phyloP scores from a whole-genome alignment of 2,329 filamentous ascomycete genomes.

The Colletotrichum tofieldiae region DNA sequence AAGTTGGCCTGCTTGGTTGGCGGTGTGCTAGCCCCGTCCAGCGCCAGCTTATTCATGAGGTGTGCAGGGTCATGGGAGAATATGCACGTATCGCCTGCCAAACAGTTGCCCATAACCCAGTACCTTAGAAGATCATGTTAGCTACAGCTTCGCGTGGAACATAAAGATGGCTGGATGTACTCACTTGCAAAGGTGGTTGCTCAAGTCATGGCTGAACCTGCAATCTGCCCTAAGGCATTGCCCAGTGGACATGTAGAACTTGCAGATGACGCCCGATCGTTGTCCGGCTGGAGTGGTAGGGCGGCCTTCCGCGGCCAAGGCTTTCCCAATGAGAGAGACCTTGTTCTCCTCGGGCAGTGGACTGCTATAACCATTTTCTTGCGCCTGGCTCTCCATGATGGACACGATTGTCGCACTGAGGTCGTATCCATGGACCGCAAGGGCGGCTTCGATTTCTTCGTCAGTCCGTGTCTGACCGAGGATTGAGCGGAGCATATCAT shows the following conservation, averaged over 20 bases:
- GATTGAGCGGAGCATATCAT: slow-evolving; percentile 97
- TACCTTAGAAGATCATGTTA: slow-evolving; percentile 71
- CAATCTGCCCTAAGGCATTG: slow-evolving; percentile 96
- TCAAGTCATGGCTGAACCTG: slow-evolving; percentile 96
- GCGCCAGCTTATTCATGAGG: slow-evolving; percentile 83
- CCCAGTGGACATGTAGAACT: slow-evolving; percentile 96
- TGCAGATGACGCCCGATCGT: slow-evolving; percentile 93
- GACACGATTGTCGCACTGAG: slow-evolving; percentile 91
- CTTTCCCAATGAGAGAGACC: slow-evolving; percentile 89
- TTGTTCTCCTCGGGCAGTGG: slow-evolving; percentile 68
- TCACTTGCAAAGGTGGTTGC: slow-evolving; percentile 98
- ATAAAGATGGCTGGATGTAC: slow-evolving; percentile 56
- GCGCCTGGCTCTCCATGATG: slow-evolving; percentile 82
- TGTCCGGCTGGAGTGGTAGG: slow-evolving; percentile 83
- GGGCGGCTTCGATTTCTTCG: slow-evolving; percentile 93
- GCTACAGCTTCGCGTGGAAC: not conserved
- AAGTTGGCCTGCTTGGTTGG: slow-evolving; percentile 77
- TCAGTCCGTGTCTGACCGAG: slow-evolving; percentile 90
- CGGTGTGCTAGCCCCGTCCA: slow-evolving; percentile 79
- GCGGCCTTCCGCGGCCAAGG: slow-evolving; percentile 82
- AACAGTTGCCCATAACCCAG: slow-evolving; percentile 95
- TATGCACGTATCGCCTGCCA: slow-evolving; percentile 93
- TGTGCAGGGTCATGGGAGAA: slow-evolving; percentile 97
- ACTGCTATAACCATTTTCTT: slow-evolving; percentile 54
- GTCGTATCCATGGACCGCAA: slow-evolving; percentile 92